Evolutionary conservation across 2,329 filamentous ascomycete genomes (phyloP).

Genomic region (Fusarium musae): DNA sequence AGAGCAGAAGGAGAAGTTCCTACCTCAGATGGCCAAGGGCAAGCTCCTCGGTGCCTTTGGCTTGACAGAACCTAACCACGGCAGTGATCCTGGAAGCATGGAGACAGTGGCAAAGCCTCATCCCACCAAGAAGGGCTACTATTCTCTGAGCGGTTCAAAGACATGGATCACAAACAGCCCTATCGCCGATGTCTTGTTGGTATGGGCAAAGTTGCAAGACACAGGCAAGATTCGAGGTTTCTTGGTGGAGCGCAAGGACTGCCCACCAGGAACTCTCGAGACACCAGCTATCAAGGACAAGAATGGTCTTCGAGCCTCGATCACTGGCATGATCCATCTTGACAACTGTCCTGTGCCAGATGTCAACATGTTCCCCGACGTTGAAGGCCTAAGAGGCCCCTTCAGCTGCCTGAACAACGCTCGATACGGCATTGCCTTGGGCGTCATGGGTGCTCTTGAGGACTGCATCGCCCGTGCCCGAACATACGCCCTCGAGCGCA

Average conservation of each 20-base stretch:
- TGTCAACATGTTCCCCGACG: conserved; percentile 92
- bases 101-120: conserved; percentile 88
- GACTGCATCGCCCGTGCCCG: conserved; percentile 86
- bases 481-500: conserved; percentile 89
- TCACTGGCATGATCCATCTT: conserved; percentile 98
- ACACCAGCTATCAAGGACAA: conserved; percentile 96
- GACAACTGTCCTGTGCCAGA: conserved; percentile 89
- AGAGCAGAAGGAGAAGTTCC: conserved; percentile 86
- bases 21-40: conserved; percentile 84
- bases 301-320: conserved; percentile 89
- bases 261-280: conserved; percentile 87
- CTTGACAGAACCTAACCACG: conserved; percentile 91
- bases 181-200: conserved; percentile 83
- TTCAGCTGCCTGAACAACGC: conserved; percentile 96
- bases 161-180: conserved; percentile 98
- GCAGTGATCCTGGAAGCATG: conserved; percentile 91
- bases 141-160: conserved; percentile 82
- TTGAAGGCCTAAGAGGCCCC: conserved; percentile 87
- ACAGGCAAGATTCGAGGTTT: conserved; percentile 96
- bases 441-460: conserved; percentile 92
- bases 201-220: conserved; percentile 93
- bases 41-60: conserved; percentile 88
- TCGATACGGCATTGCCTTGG: conserved; percentile 92
- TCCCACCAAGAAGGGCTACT: conserved; percentile 84
- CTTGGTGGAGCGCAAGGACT: conserved; percentile 84